Base-by-base conservation (phyloP, 1,284 basidiomycete species). In the Grifola frondosa region DNA sequence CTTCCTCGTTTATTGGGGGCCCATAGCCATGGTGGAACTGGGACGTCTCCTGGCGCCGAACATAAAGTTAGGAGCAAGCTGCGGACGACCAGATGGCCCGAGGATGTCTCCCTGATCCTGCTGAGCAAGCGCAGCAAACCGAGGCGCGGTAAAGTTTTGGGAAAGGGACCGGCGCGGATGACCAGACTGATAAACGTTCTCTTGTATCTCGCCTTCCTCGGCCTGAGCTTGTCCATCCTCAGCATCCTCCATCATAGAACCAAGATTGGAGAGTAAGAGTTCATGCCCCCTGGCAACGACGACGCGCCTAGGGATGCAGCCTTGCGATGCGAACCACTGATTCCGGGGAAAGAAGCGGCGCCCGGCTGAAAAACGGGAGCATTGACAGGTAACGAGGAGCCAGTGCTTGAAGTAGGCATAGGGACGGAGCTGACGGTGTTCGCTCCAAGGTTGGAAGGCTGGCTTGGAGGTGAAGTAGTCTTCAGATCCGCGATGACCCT, bases 1-100 rank as follows among this genome's bases (percentile, higher is more conserved):
- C 87, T 50, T 91, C 88, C 61, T 91, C 88, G 48, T 76, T 85
- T 61, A 89, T 84, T 26, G 85, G 71, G 85, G 85, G 2, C 78
- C 86, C 68, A 85, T 75, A 11, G 76, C 71, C 10, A 74, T 67
- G 30, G 63, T 64, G 12, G 66, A 61, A 44, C 71, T 68, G 32
- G 78, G 77, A 57, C 80, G 81, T 41, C 71, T 68, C 49, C 82
- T 78, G 37, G 81, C 80, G 38, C 91, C 92, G 63, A 95, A 95
- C 72, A 87, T 90, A 68, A 95, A 95, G 30, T 76, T 74, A 10
- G 91, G 92, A 13, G 91, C 91, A 40, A 96, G 80, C 61, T 94
- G 91, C 23, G 91, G 91, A 46, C 91, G 82, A 30, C 91, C 88
- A 23, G 84, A 80, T 5, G 88, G 84, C n/a, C 88, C 87, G 30